Percentiles rank a stretch among this genome's conserved stretches.
phyloP scores from a whole-genome alignment of 306 rosid genomes.

The apple (Malus domestica) region ASM211411v1 NC_041803.1:52881501-52882000 shows the following conservation, averaged over 20 bases:
- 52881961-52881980: constrained; percentile 78
- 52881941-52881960: constrained; percentile 7
- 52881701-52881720: too few species aligned
- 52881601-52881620: not conserved
- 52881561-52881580: not conserved
- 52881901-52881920: not conserved
- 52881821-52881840: too few species aligned
- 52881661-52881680: too few species aligned
- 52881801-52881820: not conserved
- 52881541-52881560: not conserved
- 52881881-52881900: too few species aligned
- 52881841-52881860: too few species aligned
- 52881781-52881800: not conserved
- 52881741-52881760: not conserved
- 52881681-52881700: too few species aligned
- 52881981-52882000: constrained; percentile 76
- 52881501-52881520: not conserved
- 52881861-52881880: not conserved
- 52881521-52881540: not conserved
- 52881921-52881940: not conserved
- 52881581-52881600: not conserved
- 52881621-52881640: not conserved
- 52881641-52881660: too few species aligned
- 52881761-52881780: not conserved
- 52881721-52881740: not conserved